Percentiles rank a stretch among this genome's conserved stretches.
These are phyloP conservation scores for Opeltia flavorubescens DNA, from an alignment of 495 filamentous ascomycete species.

Conservation along the genomic window DNA sequence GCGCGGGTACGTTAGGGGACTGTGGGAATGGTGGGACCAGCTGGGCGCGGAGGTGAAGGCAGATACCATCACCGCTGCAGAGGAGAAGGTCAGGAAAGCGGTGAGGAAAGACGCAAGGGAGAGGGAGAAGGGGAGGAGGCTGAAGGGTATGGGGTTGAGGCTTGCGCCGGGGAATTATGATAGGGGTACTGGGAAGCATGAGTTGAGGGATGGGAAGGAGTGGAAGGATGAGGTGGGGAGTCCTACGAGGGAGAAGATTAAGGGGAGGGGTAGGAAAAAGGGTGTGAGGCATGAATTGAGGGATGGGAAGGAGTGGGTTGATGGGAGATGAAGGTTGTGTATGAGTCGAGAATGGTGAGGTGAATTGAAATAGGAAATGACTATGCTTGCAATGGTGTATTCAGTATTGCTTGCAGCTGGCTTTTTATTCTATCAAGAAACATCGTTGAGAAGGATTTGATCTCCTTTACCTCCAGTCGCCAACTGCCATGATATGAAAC, in stretches of 20 bases:
- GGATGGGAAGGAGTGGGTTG: conserved; percentile 24
- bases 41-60: conserved; percentile 19
- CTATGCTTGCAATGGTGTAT: no score
- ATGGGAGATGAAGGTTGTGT: not conserved
- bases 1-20: conserved; percentile 33
- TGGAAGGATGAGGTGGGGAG: conserved; percentile 16
- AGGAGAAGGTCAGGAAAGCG: not conserved
- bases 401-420: no score
- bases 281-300: conserved; percentile 25
- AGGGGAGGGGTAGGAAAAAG: not conserved
- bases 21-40: conserved; percentile 38
- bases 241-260: conserved; percentile 27
- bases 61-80: not conserved
- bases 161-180: conserved; percentile 31
- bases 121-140: not conserved
- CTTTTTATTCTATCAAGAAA: no score
- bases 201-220: conserved; percentile 31
- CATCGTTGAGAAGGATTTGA: no score
- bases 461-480: no score
- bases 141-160: conserved; percentile 26
- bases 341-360: no score
- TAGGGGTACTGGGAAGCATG: conserved; percentile 17
- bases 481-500: no score
- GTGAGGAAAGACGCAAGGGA: conserved; percentile 1
- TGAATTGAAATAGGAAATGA: no score